These are phyloP conservation scores for Plasmodium chabaudi DNA, from an alignment of 169 alveolate genomes.

Conservation along the genomic window DNA sequence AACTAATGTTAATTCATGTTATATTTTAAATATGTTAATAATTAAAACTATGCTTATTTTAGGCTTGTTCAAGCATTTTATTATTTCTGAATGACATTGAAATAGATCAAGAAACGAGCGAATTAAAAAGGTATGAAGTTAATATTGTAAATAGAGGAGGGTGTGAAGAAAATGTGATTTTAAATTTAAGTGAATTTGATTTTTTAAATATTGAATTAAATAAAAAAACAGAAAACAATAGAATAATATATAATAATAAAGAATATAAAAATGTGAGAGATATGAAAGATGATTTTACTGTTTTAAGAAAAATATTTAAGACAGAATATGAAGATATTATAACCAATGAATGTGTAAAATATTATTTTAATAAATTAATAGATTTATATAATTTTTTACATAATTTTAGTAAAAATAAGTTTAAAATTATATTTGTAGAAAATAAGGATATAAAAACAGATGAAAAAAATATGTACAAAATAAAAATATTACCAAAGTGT, in stretches of 20 bases:
- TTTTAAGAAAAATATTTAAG: conserved; percentile 3
- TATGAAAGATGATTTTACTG: not conserved
- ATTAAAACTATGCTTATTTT: not conserved
- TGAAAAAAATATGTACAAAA: conserved; percentile 12
- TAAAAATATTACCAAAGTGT: conserved; percentile 43
- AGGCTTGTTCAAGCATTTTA: conserved; percentile 15
- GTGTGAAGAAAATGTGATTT: conserved; percentile 45
- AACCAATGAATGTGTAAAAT: conserved; percentile 35
- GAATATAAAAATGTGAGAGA: conserved; percentile 34
- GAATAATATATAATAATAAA: conserved; percentile 13
- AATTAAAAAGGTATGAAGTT: conserved; percentile 17
- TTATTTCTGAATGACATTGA: not conserved
- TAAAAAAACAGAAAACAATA: not conserved
- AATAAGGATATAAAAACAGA: not conserved
- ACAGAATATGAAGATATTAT: conserved; percentile 46
- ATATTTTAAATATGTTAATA: too few species aligned
- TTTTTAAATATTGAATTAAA: conserved; percentile 20
- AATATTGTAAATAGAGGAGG: conserved; percentile 43
- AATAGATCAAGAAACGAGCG: conserved; percentile 28
- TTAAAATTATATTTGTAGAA: conserved; percentile 2
- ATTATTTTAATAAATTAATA: conserved; percentile 22
- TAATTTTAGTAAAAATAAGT: conserved; percentile 9
- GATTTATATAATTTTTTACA: conserved; percentile 25
- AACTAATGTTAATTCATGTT: not conserved
- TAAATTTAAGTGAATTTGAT: not conserved